Conservation (phyloP, 2,329 filamentous ascomycete genomes). For the Aaosphaeria arxii region DNA sequence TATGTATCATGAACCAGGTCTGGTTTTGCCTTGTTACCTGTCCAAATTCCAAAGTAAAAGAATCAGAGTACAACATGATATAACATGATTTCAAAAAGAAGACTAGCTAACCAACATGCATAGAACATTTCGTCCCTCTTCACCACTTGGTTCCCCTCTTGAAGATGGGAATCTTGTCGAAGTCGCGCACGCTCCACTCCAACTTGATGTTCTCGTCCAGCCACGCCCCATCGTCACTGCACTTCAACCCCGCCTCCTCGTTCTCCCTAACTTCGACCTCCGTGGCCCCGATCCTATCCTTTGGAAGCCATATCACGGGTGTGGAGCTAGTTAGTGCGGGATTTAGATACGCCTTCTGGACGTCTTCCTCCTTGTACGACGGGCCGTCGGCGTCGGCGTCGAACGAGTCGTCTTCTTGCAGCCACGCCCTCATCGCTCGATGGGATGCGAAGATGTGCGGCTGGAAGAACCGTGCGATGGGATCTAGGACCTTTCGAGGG, state of each 20-base stretch:
- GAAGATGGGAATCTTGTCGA: slow-evolving; percentile 32
- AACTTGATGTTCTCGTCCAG: slow-evolving; percentile 26
- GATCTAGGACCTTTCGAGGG: slow-evolving; percentile 20
- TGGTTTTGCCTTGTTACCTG: neutral
- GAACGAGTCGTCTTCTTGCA: slow-evolving; percentile 23
- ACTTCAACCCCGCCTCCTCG: slow-evolving; percentile 22
- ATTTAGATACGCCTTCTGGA: slow-evolving; percentile 34
- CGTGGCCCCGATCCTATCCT: slow-evolving; percentile 29
- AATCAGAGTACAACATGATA: neutral
- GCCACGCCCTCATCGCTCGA: slow-evolving; percentile 31
- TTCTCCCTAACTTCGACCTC: slow-evolving; percentile 29
- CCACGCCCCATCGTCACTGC: slow-evolving; percentile 33
- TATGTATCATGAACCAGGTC: neutral
- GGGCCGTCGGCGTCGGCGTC: slow-evolving; percentile 28
- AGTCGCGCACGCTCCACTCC: slow-evolving; percentile 29
- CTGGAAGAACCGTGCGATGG: slow-evolving; percentile 32
- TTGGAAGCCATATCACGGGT: slow-evolving; percentile 33
- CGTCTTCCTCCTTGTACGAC: slow-evolving; percentile 29
- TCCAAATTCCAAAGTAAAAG: neutral
- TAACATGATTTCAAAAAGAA: too few species aligned
- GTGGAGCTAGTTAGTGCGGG: slow-evolving; percentile 32
- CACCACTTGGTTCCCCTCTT: slow-evolving; percentile 28
- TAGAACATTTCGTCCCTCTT: slow-evolving; percentile 1
- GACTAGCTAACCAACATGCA: too few species aligned
- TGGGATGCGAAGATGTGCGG: slow-evolving; percentile 35